phyloP scores from a whole-genome alignment of 306 rosid genomes.

The Begonia loranthoides region DNA sequence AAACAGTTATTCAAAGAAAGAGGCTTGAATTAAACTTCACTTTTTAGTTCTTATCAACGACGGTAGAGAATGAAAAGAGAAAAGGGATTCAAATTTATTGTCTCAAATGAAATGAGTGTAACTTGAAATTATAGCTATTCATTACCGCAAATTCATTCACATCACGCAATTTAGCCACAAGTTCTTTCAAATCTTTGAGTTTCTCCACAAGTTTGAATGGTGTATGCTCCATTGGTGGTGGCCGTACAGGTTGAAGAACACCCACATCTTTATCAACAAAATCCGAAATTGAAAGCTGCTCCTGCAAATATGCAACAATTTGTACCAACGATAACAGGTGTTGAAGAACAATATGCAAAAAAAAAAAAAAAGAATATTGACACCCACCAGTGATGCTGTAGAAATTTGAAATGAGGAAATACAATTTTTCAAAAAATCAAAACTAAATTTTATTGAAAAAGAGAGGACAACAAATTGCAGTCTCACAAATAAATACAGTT shows the following conservation, averaged over 20 bases:
- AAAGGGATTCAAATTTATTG: too few relatives aligned
- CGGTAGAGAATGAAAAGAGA: too few relatives aligned
- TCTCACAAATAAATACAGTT: too few relatives aligned
- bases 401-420: not conserved
- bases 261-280: constrained; percentile 49
- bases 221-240: constrained; percentile 43
- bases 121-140: not conserved
- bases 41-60: too few relatives aligned
- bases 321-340: constrained; percentile 3
- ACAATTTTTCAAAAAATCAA: not conserved
- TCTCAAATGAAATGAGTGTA: too few relatives aligned
- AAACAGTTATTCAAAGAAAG: too few relatives aligned
- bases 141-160: constrained; percentile 83
- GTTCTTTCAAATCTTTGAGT: constrained; percentile 59
- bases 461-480: not conserved
- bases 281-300: constrained; percentile 40
- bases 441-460: not conserved
- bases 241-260: constrained; percentile 35
- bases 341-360: not conserved
- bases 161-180: constrained; percentile 62
- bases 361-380: not conserved
- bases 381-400: not conserved
- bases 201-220: constrained; percentile 69
- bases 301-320: constrained; percentile 28
- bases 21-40: too few relatives aligned